Evolutionary conservation across 1,284 basidiomycete genomes (phyloP).

Genomic region (Apiotrichum domesticum): DNA sequence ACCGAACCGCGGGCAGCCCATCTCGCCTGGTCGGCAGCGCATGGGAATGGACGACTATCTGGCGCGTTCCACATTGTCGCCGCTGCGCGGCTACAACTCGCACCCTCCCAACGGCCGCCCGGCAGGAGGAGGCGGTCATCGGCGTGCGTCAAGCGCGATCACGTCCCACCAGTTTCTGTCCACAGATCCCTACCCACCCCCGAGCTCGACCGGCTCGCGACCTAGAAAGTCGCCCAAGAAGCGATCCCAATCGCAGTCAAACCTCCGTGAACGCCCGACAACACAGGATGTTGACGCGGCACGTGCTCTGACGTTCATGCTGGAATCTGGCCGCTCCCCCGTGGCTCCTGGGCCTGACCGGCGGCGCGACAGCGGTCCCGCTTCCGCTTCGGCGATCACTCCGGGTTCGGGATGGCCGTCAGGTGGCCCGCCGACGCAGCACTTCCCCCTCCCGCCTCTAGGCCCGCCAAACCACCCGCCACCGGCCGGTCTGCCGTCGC

Average conservation of each 20-base stretch:
- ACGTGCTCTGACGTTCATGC: conserved; percentile 39
- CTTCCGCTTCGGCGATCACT: background rate
- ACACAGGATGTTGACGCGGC: conserved; percentile 44
- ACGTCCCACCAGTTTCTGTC: conserved; percentile 10
- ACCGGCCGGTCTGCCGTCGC: conserved; percentile 3
- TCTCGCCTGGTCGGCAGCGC: conserved; percentile 1
- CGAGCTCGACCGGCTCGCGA: conserved; percentile 13
- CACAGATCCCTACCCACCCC: conserved; percentile 16
- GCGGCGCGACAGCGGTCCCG: background rate
- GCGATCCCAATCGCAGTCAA: conserved; percentile 37
- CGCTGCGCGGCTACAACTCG: conserved; percentile 1
- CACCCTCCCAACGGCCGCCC: background rate
- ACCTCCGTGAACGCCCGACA: conserved; percentile 23
- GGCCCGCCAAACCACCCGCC: background rate
- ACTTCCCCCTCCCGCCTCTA: conserved; percentile 8
- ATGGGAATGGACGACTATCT: conserved; percentile 17
- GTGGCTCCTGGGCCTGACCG: background rate
- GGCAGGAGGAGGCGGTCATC: conserved; percentile 5
- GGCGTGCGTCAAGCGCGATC: conserved; percentile 12
- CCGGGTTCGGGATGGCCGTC: background rate
- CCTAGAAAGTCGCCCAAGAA: conserved; percentile 27
- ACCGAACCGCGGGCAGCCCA: background rate
- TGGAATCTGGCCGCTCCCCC: conserved; percentile 22
- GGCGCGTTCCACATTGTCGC: conserved; percentile 8
- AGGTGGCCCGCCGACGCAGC: background rate